These are phyloP conservation scores for Arabidopsis thaliana DNA, from an alignment of 345 rosid species.

Conservation along the genomic window DNA sequence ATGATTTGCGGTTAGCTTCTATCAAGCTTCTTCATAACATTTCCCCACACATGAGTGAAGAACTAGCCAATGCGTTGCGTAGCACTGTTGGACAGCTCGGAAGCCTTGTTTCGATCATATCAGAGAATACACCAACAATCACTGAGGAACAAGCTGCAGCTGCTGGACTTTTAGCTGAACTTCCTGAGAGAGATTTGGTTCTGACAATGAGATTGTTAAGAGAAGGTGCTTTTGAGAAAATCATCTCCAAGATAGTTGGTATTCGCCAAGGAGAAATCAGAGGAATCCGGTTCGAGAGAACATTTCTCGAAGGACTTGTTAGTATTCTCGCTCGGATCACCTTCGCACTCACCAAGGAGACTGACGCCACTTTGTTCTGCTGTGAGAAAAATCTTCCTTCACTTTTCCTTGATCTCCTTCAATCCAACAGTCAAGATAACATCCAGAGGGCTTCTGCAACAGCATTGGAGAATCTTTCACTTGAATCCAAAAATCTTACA, in stretches of 20 bases:
- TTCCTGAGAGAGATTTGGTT: slow-evolving; percentile 92
- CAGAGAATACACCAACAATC: slow-evolving; percentile 62
- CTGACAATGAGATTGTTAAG: slow-evolving; percentile 86
- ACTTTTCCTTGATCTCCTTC: slow-evolving; percentile 75
- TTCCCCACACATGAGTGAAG: slow-evolving; percentile 84
- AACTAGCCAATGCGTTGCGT: slow-evolving; percentile 76
- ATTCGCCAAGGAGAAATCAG: slow-evolving; percentile 77
- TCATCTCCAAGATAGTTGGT: slow-evolving; percentile 57
- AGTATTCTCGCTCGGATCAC: slow-evolving; percentile 78
- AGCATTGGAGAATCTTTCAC: slow-evolving; percentile 90
- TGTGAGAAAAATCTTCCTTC: slow-evolving; percentile 67
- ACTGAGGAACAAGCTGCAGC: slow-evolving; percentile 94
- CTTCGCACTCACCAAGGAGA: slow-evolving; percentile 72
- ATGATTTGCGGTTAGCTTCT: slow-evolving; percentile 72
- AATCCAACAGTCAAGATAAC: slow-evolving; percentile 69
- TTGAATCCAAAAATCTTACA: slow-evolving; percentile 76
- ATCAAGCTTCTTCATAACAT: slow-evolving; percentile 86
- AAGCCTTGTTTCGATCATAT: slow-evolving; percentile 64
- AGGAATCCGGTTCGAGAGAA: slow-evolving; percentile 75
- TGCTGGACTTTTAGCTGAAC: slow-evolving; percentile 88
- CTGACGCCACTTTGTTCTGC: slow-evolving; percentile 66
- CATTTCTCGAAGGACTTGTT: slow-evolving; percentile 82
- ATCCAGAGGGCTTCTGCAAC: slow-evolving; percentile 83
- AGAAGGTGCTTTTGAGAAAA: slow-evolving; percentile 70
- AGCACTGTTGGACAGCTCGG: slow-evolving; percentile 87